Conservation (phyloP, 2,329 filamentous ascomycete genomes). For the Phoma sp. region DNA sequence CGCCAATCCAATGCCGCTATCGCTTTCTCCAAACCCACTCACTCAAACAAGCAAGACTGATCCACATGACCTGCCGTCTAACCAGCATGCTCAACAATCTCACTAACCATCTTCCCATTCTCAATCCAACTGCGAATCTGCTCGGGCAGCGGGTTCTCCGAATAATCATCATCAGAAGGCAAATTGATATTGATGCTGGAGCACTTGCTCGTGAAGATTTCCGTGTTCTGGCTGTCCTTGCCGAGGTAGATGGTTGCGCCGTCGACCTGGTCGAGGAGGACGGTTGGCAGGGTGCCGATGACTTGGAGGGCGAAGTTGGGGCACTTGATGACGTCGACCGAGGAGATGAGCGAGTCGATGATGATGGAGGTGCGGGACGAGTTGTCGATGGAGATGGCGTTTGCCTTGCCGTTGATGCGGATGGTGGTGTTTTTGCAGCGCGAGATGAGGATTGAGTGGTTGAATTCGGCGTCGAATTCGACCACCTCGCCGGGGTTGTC, state of each 20-base stretch:
- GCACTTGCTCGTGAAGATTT: constrained; percentile 90
- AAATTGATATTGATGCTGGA: constrained; percentile 87
- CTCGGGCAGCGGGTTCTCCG: constrained; percentile 85
- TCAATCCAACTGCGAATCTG: constrained; percentile 86
- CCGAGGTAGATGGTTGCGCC: constrained; percentile 86
- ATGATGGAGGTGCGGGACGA: constrained; percentile 83
- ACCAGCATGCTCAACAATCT: constrained; percentile 95
- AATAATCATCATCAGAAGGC: constrained; percentile 77
- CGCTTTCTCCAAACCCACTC: no score
- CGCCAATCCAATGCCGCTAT: no score
- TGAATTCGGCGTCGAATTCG: constrained; percentile 80
- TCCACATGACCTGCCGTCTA: no score
- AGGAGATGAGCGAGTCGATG: constrained; percentile 87
- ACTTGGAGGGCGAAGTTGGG: constrained; percentile 95
- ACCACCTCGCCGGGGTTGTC: constrained; percentile 77
- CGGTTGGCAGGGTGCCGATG: constrained; percentile 81
- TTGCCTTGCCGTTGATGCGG: constrained; percentile 90
- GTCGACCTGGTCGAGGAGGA: constrained; percentile 93
- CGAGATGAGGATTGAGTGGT: constrained; percentile 90
- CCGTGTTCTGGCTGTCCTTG: constrained; percentile 77
- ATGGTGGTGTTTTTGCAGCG: constrained; percentile 91
- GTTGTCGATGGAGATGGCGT: constrained; percentile 96
- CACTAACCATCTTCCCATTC: constrained; percentile 80
- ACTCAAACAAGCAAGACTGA: no score
- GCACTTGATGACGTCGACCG: constrained; percentile 94